Percentiles rank a stretch among this genome's conserved stretches.
Evolutionary conservation across 2,329 filamentous ascomycete species (phyloP).

Genomic region (Arthrobotrys sphaeroides): DNA sequence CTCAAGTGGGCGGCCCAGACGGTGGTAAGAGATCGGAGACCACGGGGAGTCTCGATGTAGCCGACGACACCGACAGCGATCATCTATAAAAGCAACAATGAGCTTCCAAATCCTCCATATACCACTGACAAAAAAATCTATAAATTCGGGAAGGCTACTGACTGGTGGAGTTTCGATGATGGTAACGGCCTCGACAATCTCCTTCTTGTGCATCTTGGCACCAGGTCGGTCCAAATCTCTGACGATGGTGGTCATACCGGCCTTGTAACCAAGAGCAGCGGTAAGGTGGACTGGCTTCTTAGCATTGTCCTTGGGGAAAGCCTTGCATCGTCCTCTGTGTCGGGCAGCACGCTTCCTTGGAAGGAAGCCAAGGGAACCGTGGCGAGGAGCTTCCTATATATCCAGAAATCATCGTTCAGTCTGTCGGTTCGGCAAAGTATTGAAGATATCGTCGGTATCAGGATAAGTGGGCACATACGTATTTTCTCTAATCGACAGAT

Average conservation of each 20-base stretch:
- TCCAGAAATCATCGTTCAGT: conserved; percentile 59
- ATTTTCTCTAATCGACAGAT: conserved; percentile 56
- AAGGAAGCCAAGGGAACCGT: conserved; percentile 89
- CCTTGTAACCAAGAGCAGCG: conserved; percentile 99
- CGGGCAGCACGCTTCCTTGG: conserved; percentile 74
- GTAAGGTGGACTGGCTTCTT: conserved; percentile 99
- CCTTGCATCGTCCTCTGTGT: conserved; percentile 94
- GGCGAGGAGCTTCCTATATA: conserved; percentile 87
- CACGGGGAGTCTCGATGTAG: conserved; percentile 99
- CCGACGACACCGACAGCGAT: conserved; percentile 99
- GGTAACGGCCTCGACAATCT: conserved; percentile 87
- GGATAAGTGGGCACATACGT: conserved; percentile 55
- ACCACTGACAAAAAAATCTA: conserved; percentile 4
- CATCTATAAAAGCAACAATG: conserved; percentile 72
- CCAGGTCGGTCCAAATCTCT: conserved; percentile 98
- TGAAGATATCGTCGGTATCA: background rate
- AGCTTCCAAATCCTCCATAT: conserved; percentile 44
- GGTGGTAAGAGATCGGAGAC: conserved; percentile 98
- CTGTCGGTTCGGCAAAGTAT: conserved; percentile 47
- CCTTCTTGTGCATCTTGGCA: conserved; percentile 99
- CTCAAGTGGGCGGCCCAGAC: conserved; percentile 99
- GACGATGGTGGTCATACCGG: conserved; percentile 99
- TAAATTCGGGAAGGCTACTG: conserved; percentile 63
- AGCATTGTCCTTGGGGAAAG: conserved; percentile 99
- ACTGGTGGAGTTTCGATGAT: conserved; percentile 95